phyloP scores from a whole-genome alignment of 225 moss, liverwort and hornwort genomes.

The Ulota crispa region DNA sequence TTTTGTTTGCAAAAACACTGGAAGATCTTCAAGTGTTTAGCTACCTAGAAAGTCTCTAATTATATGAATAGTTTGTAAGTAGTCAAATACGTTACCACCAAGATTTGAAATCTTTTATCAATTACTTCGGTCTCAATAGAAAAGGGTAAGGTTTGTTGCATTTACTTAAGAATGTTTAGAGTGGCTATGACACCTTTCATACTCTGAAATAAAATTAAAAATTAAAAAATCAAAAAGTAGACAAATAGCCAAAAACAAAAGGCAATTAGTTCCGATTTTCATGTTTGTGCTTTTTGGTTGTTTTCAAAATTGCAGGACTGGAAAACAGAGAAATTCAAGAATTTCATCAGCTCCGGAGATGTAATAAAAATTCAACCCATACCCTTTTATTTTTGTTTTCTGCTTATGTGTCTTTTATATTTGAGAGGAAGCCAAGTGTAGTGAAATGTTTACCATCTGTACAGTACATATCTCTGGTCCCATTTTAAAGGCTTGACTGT shows the following conservation, averaged over 20 bases:
- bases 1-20: too few species aligned
- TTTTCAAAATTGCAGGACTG: conserved; percentile 66
- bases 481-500: neutral
- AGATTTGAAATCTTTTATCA: neutral
- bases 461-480: neutral
- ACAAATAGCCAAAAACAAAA: neutral
- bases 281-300: conserved; percentile 15
- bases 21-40: too few species aligned
- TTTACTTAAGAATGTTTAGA: neutral
- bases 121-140: neutral
- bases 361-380: conserved; percentile 32
- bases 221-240: neutral
- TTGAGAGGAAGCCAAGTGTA: neutral
- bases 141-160: neutral
- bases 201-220: neutral
- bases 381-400: neutral
- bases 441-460: neutral
- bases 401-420: neutral
- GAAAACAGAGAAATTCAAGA: conserved; percentile 85
- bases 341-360: conserved; percentile 77
- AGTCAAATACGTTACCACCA: neutral
- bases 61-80: too few species aligned
- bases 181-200: neutral
- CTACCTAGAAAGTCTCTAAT: too few species aligned
- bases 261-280: neutral